Evolutionary conservation across 1,284 basidiomycete species (phyloP).

Genomic region (Tylopilus orsonianus): DNA sequence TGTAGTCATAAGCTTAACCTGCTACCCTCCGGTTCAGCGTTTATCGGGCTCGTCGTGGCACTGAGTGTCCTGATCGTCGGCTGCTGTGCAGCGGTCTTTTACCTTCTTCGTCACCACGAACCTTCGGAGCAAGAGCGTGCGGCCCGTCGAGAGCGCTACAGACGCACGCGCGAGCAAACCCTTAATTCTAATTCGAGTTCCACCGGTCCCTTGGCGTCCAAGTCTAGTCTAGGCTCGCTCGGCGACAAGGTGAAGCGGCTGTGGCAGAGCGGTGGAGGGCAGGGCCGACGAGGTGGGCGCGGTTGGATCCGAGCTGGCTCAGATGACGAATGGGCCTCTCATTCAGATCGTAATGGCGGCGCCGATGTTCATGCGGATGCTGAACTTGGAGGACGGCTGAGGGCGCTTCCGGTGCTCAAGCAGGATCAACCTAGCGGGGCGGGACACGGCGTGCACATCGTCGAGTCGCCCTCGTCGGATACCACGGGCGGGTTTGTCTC

Average conservation of each 20-base stretch:
- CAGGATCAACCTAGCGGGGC: background rate
- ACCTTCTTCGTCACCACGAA: conserved; percentile 43
- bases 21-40: no score
- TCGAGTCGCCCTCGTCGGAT: conserved; percentile 32
- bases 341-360: conserved; percentile 22
- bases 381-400: conserved; percentile 13
- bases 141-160: conserved; percentile 23
- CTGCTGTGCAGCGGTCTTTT: conserved; percentile 43
- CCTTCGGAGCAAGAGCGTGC: conserved; percentile 32
- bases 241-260: conserved; percentile 20
- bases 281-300: conserved; percentile 29
- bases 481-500: conserved; percentile 8
- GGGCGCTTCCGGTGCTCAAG: conserved; percentile 10
- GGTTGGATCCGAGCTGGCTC: conserved; percentile 46
- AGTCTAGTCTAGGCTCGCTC: conserved; percentile 11
- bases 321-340: conserved; percentile 39
- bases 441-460: conserved; percentile 14
- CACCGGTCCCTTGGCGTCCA: conserved; percentile 5
- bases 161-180: conserved; percentile 18
- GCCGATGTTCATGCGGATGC: no score
- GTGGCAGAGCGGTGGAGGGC: conserved; percentile 16
- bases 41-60: conserved; percentile 47
- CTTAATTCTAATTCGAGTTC: conserved; percentile 3
- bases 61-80: conserved; percentile 44
- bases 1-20: background rate